Evolutionary conservation across 1,139 yeast genomes (phyloP).

Genomic region (Saccharomycopsis hybrid): DNA sequence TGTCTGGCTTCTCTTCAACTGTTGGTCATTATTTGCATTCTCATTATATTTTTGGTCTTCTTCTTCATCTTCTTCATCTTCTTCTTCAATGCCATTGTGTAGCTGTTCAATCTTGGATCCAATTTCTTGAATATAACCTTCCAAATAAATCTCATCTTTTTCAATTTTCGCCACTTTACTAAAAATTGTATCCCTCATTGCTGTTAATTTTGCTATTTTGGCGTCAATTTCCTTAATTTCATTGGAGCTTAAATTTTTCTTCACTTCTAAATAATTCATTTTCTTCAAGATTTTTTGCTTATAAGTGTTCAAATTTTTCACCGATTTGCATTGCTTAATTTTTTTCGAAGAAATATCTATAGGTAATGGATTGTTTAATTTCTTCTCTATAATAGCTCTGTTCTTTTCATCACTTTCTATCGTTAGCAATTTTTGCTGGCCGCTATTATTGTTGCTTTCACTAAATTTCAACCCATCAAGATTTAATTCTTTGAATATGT

Average conservation of each 20-base stretch:
- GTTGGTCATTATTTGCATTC: no score
- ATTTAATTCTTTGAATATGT: slow-evolving; percentile 24
- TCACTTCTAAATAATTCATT: slow-evolving; percentile 49
- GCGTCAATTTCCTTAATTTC: slow-evolving; percentile 59
- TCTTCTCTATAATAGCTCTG: slow-evolving; percentile 21
- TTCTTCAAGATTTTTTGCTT: slow-evolving; percentile 38
- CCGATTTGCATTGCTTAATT: slow-evolving; percentile 36
- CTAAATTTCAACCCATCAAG: slow-evolving; percentile 10
- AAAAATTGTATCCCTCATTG: slow-evolving; percentile 45
- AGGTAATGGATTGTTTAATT: slow-evolving; percentile 28
- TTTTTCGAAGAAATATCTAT: slow-evolving; percentile 34
- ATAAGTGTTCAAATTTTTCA: slow-evolving; percentile 32
- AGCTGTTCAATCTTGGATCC: slow-evolving; percentile 34
- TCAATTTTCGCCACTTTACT: slow-evolving; percentile 54
- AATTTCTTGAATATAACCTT: slow-evolving; percentile 38
- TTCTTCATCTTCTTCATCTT: neutral
- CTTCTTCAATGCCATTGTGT: slow-evolving; percentile 13
- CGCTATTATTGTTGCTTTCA: neutral
- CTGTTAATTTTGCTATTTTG: slow-evolving; percentile 44
- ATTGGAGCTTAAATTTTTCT: slow-evolving; percentile 56
- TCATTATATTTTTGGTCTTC: neutral
- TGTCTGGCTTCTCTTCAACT: no score
- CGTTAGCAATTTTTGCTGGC: slow-evolving; percentile 9
- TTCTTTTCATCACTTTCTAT: slow-evolving; percentile 18
- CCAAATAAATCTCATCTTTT: slow-evolving; percentile 48